phyloP scores from a whole-genome alignment of 495 filamentous ascomycete species.

The Aspergillus indologenus region DNA sequence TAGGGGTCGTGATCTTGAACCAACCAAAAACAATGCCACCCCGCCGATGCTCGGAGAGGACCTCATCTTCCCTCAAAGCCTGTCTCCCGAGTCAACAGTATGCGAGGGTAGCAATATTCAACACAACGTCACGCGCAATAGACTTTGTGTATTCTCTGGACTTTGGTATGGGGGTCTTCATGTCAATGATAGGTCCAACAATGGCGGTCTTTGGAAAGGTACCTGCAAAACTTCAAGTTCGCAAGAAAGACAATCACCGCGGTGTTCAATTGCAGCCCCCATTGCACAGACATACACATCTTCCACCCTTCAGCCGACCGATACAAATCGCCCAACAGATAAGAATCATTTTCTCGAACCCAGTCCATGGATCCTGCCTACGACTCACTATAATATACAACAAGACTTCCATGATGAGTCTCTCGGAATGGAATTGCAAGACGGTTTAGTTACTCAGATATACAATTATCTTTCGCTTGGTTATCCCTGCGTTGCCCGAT shows the following conservation, averaged over 20 bases:
- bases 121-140: slow-evolving; percentile 38
- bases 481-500: slow-evolving; percentile 77
- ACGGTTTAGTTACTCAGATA: slow-evolving; percentile 88
- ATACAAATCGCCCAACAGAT: not conserved
- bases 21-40: slow-evolving; percentile 51
- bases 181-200: slow-evolving; percentile 29
- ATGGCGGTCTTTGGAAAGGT: slow-evolving; percentile 68
- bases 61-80: slow-evolving; percentile 70
- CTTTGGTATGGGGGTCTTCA: slow-evolving; percentile 40
- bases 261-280: slow-evolving; percentile 19
- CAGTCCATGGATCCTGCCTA: not conserved
- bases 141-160: slow-evolving; percentile 29
- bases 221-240: slow-evolving; percentile 34
- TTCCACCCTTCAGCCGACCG: not conserved
- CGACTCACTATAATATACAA: slow-evolving; percentile 32
- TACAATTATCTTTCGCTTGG: slow-evolving; percentile 94
- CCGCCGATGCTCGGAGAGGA: slow-evolving; percentile 85
- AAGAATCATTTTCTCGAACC: not conserved
- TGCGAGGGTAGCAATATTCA: slow-evolving; percentile 62
- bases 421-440: slow-evolving; percentile 66
- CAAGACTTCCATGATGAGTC: slow-evolving; percentile 49
- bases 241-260: slow-evolving; percentile 9
- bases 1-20: slow-evolving; percentile 43
- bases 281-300: not conserved
- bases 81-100: slow-evolving; percentile 74